A percentile compares a stretch with the other conserved stretches of the same genome.
These are phyloP conservation scores for Arctium minus DNA, from an alignment of 129 eudicot species.

Conservation along the genomic window DNA sequence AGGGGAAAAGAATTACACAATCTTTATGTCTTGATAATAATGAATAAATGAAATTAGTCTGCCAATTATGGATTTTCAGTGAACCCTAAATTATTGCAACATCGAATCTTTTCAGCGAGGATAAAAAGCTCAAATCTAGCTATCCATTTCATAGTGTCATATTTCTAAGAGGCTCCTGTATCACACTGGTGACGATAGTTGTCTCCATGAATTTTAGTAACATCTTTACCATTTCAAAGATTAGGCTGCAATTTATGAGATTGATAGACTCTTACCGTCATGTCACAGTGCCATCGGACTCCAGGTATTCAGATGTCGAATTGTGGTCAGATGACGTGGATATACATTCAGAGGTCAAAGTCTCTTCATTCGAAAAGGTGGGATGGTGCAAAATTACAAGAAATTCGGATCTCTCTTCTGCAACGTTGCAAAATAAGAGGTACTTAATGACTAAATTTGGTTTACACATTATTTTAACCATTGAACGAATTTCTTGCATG, in stretches of 20 bases:
- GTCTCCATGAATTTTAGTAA: background rate
- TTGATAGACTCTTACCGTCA: slow-evolving; percentile 12
- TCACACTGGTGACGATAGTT: background rate
- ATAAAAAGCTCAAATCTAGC: background rate
- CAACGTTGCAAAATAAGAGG: slow-evolving; percentile 68
- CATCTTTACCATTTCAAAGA: background rate
- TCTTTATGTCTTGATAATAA: background rate
- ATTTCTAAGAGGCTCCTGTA: background rate
- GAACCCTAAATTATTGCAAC: background rate
- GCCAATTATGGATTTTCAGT: background rate
- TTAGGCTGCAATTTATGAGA: background rate
- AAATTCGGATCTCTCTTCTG: slow-evolving; percentile 68
- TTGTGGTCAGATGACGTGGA: slow-evolving; percentile 52
- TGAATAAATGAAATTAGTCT: background rate
- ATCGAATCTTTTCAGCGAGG: background rate
- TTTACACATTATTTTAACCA: background rate
- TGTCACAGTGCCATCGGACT: slow-evolving; percentile 68
- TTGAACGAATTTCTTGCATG: background rate
- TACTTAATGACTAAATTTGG: slow-evolving; percentile 8
- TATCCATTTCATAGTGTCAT: background rate
- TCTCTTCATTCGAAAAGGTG: slow-evolving; percentile 45
- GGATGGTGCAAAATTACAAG: slow-evolving; percentile 86
- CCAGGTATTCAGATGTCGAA: slow-evolving; percentile 54
- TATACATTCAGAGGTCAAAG: slow-evolving; percentile 49
- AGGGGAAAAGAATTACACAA: background rate